These are phyloP conservation scores for Corchorus olitorius DNA, from an alignment of 345 rosid genomes.

Conservation along the genomic window DNA sequence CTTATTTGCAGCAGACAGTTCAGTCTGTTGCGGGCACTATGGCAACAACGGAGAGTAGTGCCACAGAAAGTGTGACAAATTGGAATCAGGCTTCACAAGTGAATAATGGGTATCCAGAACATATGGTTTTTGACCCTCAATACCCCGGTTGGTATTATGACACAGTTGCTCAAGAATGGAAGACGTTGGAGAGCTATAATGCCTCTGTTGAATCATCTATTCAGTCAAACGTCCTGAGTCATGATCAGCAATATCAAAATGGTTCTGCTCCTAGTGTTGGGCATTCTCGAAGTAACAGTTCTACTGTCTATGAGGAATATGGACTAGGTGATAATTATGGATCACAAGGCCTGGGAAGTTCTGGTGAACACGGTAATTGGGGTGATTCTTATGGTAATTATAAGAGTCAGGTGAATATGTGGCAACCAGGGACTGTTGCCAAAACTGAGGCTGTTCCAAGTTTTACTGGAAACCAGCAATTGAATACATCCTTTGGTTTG, in stretches of 20 bases:
- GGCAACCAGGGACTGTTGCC: constrained; percentile 54
- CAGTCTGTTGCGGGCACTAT: constrained; percentile 55
- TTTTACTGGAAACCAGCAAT: constrained; percentile 52
- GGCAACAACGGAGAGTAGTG: constrained; percentile 38
- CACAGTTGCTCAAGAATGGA: constrained; percentile 71
- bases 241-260: constrained; percentile 60
- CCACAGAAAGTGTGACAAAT: constrained; percentile 55
- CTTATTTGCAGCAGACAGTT: constrained; percentile 65
- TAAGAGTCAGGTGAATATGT: constrained; percentile 42
- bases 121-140: constrained; percentile 86
- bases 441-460: constrained; percentile 34
- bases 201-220: constrained; percentile 48
- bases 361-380: constrained; percentile 54
- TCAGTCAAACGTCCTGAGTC: constrained; percentile 47
- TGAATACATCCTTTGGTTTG: constrained; percentile 44
- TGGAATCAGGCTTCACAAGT: constrained; percentile 71
- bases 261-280: constrained; percentile 42
- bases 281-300: constrained; percentile 36
- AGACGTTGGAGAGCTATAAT: constrained; percentile 64
- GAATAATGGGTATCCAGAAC: constrained; percentile 81
- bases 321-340: constrained; percentile 42
- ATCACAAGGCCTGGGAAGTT: constrained; percentile 43
- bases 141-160: constrained; percentile 97
- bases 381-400: constrained; percentile 47
- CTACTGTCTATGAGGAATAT: constrained; percentile 38